phyloP scores from a whole-genome alignment of 371 early-diverging fungal species.

The Capillidium heterosporum region DNA sequence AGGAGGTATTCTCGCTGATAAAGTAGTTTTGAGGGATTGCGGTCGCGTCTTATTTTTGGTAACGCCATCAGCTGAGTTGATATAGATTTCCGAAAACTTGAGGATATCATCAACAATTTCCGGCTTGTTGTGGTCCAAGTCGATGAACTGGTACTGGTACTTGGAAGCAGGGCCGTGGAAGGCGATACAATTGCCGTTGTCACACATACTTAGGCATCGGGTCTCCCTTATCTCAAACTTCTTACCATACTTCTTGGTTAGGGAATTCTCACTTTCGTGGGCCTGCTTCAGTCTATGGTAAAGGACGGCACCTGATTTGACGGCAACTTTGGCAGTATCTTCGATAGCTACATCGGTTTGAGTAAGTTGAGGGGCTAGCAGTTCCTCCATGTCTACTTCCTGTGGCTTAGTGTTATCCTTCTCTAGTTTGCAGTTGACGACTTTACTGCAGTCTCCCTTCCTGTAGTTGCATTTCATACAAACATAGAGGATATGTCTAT shows the following conservation, averaged over 20 bases:
- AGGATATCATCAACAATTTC: slow-evolving; percentile 4
- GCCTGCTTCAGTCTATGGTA: not conserved
- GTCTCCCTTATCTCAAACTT: slow-evolving; percentile 3
- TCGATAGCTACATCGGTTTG: not conserved
- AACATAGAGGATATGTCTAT: slow-evolving; percentile 5
- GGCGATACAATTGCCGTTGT: slow-evolving; percentile 5
- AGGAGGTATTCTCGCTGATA: slow-evolving; percentile 1
- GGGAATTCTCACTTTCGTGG: not conserved
- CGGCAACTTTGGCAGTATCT: not conserved
- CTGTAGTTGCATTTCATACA: slow-evolving; percentile 5
- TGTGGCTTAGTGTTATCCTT: not conserved
- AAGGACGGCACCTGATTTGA: not conserved
- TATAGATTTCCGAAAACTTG: slow-evolving; percentile 1
- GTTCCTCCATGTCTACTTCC: slow-evolving; percentile 2
- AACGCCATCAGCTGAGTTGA: slow-evolving; percentile 1
- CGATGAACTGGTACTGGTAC: slow-evolving; percentile 1
- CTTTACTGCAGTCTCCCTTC: not conserved
- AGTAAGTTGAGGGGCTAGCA: not conserved
- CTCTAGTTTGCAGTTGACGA: not conserved
- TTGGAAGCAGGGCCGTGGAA: slow-evolving; percentile 4
- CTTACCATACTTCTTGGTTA: not conserved
- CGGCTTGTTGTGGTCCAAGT: slow-evolving; percentile 2
- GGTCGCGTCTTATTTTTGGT: slow-evolving; percentile 2
- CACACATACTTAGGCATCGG: slow-evolving; percentile 1
- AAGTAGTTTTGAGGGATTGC: not conserved